phyloP scores from a whole-genome alignment of 768 basidiomycete species.

The Termitomyces sp. region DNA sequence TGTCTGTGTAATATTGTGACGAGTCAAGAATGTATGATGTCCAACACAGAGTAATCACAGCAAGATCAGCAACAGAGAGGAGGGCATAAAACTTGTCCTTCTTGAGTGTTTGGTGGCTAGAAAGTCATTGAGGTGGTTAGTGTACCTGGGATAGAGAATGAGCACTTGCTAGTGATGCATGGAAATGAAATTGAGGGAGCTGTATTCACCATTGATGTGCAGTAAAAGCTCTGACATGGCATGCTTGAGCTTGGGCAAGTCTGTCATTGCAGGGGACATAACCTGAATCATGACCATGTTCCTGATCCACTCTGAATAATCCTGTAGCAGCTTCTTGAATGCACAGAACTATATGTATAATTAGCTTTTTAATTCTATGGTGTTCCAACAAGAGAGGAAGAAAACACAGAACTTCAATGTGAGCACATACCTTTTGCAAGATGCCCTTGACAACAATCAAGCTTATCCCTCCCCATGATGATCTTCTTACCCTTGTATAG shows the following conservation, averaged over 20 bases:
- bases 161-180: constrained; percentile 92
- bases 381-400: not conserved
- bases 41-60: constrained; percentile 96
- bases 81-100: constrained; percentile 98
- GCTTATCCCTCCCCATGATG: constrained; percentile 94
- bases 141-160: not conserved
- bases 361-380: not conserved
- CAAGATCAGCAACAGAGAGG: constrained; percentile 88
- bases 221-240: constrained; percentile 92
- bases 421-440: constrained; percentile 83
- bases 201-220: constrained; percentile 94
- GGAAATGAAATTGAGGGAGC: constrained; percentile 91
- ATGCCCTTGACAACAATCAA: constrained; percentile 98
- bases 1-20: too few species aligned
- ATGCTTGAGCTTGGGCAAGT: constrained; percentile 90
- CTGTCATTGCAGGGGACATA: constrained; percentile 88
- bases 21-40: too few species aligned
- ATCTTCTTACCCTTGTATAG: constrained; percentile 98
- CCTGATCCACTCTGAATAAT: constrained; percentile 94
- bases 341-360: constrained; percentile 65
- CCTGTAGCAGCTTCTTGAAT: constrained; percentile 89
- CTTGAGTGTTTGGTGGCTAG: constrained; percentile 96
- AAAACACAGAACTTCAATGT: too few species aligned
- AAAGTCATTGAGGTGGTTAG: not conserved
- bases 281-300: constrained; percentile 89